These are phyloP conservation scores for Xylaria curta DNA, from an alignment of 495 filamentous ascomycete genomes.

Conservation along the genomic window DNA sequence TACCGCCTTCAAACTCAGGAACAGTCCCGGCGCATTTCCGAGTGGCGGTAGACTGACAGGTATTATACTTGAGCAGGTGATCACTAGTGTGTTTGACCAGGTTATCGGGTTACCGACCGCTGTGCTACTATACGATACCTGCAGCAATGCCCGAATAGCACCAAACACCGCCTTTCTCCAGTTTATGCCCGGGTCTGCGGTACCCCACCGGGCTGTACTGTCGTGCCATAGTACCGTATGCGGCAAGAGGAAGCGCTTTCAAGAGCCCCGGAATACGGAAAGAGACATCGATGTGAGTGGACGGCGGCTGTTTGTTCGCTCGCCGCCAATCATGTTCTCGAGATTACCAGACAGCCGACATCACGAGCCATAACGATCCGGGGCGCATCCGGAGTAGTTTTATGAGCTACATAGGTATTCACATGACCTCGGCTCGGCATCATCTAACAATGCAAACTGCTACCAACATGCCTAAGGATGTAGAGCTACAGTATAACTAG, in stretches of 20 bases:
- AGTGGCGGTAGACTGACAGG: not conserved
- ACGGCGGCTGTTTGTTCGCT: slow-evolving; percentile 2
- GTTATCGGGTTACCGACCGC: slow-evolving; percentile 20
- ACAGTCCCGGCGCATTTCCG: not conserved
- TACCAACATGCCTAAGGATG: not conserved
- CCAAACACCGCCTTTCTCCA: slow-evolving; percentile 6
- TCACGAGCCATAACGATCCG: slow-evolving; percentile 14
- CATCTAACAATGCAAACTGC: not conserved
- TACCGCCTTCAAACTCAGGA: not conserved
- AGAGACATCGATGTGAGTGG: not conserved
- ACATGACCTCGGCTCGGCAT: not conserved
- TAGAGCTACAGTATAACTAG: not conserved
- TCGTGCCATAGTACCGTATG: not conserved
- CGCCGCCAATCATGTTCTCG: not conserved
- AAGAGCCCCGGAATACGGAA: slow-evolving; percentile 4
- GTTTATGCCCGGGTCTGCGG: slow-evolving; percentile 9
- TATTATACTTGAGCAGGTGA: not conserved
- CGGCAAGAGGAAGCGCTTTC: not conserved
- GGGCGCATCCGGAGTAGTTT: not conserved
- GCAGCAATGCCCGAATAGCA: slow-evolving; percentile 13
- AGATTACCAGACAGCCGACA: not conserved
- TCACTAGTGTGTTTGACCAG: not conserved
- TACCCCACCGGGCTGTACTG: not conserved
- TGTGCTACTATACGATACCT: slow-evolving; percentile 15
- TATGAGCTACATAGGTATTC: not conserved